Percentiles rank a stretch among this genome's conserved stretches.
Conservation (phyloP, 257 asterid genomes). For the Datura wrightii region DNA sequence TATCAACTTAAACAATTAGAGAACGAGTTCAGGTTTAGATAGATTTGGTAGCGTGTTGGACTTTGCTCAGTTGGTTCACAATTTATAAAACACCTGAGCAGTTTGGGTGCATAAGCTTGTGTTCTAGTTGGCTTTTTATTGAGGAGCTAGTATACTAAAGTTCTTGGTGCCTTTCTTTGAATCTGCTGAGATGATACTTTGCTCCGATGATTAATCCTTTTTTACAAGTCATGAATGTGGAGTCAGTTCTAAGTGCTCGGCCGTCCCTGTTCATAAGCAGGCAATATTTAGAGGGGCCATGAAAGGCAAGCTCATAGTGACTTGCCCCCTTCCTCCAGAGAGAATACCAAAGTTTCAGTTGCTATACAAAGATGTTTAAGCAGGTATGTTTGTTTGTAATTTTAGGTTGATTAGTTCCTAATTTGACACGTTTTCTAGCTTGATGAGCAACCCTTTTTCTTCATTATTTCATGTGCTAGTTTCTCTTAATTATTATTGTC, state of each 20-base stretch:
- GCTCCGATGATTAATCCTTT: not conserved
- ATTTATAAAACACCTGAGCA: not conserved
- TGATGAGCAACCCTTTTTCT: not conserved
- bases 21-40: not conserved
- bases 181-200: not conserved
- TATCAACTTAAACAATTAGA: not conserved
- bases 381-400: slow-evolving; percentile 31
- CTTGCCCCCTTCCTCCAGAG: slow-evolving; percentile 89
- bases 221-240: not conserved
- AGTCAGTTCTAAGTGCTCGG: not conserved
- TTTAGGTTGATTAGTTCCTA: not conserved
- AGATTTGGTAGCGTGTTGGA: not conserved
- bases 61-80: not conserved
- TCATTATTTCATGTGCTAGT: not conserved
- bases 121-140: slow-evolving; percentile 7
- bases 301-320: slow-evolving; percentile 90
- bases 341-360: slow-evolving; percentile 80
- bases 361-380: slow-evolving; percentile 80
- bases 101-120: not conserved
- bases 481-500: not conserved
- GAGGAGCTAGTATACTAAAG: not conserved
- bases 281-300: slow-evolving; percentile 91
- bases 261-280: slow-evolving; percentile 48
- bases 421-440: not conserved
- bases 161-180: not conserved